Percentiles rank a stretch among this genome's conserved stretches.
These are phyloP conservation scores for Cucurbita ficifolia DNA, from an alignment of 306 rosid genomes.

Conservation along the genomic window DNA sequence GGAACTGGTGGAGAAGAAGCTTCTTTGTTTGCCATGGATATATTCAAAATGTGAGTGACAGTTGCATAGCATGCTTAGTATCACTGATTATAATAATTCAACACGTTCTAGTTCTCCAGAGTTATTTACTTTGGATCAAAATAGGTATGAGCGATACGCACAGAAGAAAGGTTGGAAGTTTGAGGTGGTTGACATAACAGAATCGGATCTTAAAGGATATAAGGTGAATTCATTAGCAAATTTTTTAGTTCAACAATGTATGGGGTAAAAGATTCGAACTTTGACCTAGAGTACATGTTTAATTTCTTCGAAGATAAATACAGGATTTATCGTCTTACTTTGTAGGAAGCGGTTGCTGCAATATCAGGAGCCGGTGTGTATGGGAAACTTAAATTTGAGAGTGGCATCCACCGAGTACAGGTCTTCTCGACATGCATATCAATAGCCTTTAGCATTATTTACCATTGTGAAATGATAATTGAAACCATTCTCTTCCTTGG, in stretches of 20 bases:
- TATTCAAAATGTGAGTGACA: slow-evolving; percentile 66
- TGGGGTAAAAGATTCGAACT: too few relatives aligned
- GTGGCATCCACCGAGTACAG: slow-evolving; percentile 95
- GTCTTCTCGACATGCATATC: slow-evolving; percentile 23
- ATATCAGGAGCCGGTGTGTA: slow-evolving; percentile 64
- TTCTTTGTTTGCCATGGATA: slow-evolving; percentile 85
- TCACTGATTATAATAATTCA: slow-evolving; percentile 7
- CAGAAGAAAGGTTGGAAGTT: slow-evolving; percentile 70
- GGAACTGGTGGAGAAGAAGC: slow-evolving; percentile 97
- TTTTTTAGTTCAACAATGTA: background rate
- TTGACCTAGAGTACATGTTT: too few relatives aligned
- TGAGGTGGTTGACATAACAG: slow-evolving; percentile 63
- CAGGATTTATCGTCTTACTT: background rate
- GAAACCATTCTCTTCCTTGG: slow-evolving; percentile 9
- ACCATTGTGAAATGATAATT: background rate
- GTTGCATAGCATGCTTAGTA: background rate
- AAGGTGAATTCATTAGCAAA: slow-evolving; percentile 28
- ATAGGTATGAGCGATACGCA: slow-evolving; percentile 78
- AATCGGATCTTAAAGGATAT: slow-evolving; percentile 71
- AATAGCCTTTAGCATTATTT: background rate
- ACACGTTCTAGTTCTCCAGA: slow-evolving; percentile 3
- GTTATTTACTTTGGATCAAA: background rate
- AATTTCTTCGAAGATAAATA: too few relatives aligned
- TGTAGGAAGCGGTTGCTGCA: slow-evolving; percentile 81
- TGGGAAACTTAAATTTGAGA: slow-evolving; percentile 89